Conservation (phyloP, 78 protist species). For the Dictyostelium capitatum region DNA sequence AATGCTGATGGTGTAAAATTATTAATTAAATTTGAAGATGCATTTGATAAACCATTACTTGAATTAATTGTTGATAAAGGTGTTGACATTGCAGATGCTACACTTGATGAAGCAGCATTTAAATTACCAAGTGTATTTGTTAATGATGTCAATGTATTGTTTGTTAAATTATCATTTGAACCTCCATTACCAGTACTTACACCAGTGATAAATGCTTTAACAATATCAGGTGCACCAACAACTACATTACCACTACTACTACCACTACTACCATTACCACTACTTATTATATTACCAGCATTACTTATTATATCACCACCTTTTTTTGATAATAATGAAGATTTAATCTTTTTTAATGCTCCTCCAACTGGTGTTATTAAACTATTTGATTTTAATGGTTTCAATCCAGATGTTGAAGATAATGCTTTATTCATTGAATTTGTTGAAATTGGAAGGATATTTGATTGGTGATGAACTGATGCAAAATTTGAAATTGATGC, state of each 20-base stretch:
- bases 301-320: background rate
- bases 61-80: background rate
- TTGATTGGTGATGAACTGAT: background rate
- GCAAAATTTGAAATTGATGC: no score
- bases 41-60: background rate
- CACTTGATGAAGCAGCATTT: background rate
- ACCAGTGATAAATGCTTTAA: constrained; percentile 60
- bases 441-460: background rate
- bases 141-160: constrained; percentile 42
- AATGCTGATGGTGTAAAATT: constrained; percentile 33
- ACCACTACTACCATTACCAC: background rate
- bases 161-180: constrained; percentile 27
- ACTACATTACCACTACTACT: background rate
- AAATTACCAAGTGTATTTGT: constrained; percentile 18
- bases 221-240: constrained; percentile 69
- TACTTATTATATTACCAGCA: background rate
- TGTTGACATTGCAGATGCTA: background rate
- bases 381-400: background rate
- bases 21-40: constrained; percentile 6
- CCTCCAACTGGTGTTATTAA: background rate
- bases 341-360: constrained; percentile 8
- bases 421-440: no score
- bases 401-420: no score
- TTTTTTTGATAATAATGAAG: constrained; percentile 2
- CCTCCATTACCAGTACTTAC: constrained; percentile 72